phyloP scores from a whole-genome alignment of 2,329 filamentous ascomycete species.

The Cryphonectria radicalis region DNA sequence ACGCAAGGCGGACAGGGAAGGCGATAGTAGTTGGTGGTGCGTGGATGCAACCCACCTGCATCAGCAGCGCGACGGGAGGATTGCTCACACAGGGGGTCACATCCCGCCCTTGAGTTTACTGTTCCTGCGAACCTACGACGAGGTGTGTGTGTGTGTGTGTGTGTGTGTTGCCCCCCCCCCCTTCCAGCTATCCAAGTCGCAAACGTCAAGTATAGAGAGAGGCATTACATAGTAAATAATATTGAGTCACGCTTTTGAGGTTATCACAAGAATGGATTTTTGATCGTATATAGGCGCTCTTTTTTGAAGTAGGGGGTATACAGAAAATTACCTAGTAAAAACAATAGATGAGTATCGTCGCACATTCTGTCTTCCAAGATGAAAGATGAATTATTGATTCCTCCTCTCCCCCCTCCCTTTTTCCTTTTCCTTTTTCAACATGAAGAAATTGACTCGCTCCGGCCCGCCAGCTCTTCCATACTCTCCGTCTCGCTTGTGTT shows the following conservation, averaged over 20 bases:
- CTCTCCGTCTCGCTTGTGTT: constrained; percentile 19
- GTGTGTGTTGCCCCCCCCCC: too few species aligned
- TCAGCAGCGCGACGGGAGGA: neutral
- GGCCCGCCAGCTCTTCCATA: constrained; percentile 23
- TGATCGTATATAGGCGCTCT: neutral
- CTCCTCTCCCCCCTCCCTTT: too few species aligned
- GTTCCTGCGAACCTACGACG: neutral
- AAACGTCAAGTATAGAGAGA: neutral
- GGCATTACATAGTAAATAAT: neutral
- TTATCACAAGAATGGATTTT: neutral
- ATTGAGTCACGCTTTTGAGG: neutral
- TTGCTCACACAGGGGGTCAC: neutral
- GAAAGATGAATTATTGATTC: neutral
- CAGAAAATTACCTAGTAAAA: neutral
- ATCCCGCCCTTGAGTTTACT: neutral
- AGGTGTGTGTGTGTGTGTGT: neutral
- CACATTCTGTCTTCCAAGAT: neutral
- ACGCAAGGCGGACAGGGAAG: neutral
- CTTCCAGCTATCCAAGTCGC: neutral
- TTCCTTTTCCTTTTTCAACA: neutral
- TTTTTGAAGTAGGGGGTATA: neutral
- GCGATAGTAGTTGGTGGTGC: neutral
- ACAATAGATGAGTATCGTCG: neutral
- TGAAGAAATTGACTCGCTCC: constrained; percentile 6
- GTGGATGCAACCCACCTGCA: neutral